Evolutionary conservation across 768 basidiomycete species (phyloP), one percentile per base, ranked within the genome.

Genomic region (Leucogyrophana mollusca): DNA sequence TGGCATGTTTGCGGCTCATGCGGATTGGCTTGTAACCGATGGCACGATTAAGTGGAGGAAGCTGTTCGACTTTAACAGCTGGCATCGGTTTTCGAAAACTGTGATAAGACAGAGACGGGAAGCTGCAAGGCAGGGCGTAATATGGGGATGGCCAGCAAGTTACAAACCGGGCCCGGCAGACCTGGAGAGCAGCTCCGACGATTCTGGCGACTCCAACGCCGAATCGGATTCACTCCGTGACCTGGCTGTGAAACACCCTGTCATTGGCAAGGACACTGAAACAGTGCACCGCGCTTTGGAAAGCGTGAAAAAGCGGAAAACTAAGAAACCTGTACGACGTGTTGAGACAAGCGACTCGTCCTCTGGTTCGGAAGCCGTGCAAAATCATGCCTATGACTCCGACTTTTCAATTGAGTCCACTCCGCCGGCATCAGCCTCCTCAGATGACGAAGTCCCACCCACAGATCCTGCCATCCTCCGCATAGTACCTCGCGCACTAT

Each of bases 381-480:
- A 40, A 56, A 38, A 67, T 57, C 44, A 55, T 57, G 56, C 33
- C 9, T 83, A 83, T 51, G 79, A 78, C 56, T 70, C 77, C 0
- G 82, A 85, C 54, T 84, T 83, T 56, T 78, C 77, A 9, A 73
- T 75, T n/a, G 56, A 60, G 6, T 80, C 80, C 4, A 73, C 76
- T 17, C 65, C 63, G 10, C 66, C 72, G 5, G 69, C 63, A n/a
- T 61, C 73, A 2, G 72, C 73, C 34, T 68, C 72, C 9, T 46
- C 44, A 37, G 61, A 62, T 11, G 54, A 53, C 33, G 41, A 58
- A 9, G 44, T 49, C 32, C 46, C 45, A 16, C 67, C 64, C 18
- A 44, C 40, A 37, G 45, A 61, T 53, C 52, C 52, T 38, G 45
- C 49, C 33, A 38, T 67, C 25, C 11, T 47, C 45, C 54, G 47